phyloP scores from a whole-genome alignment of 192 early-diverging fungal genomes.

The Ambispora gerdemannii region DNA sequence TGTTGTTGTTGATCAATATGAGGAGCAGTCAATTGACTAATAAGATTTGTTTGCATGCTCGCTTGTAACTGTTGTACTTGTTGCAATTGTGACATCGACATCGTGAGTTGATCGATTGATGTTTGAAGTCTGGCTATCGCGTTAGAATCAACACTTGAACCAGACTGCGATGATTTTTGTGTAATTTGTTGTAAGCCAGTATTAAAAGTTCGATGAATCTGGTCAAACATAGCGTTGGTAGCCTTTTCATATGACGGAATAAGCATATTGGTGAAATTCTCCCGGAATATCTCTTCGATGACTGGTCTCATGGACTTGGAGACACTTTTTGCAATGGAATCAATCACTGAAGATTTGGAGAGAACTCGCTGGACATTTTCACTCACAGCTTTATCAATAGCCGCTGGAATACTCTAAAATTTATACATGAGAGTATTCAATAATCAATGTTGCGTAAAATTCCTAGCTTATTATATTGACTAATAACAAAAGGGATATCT shows the following conservation, averaged over 20 bases:
- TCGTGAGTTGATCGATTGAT: constrained; percentile 32
- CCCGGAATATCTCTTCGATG: constrained; percentile 45
- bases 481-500: no score
- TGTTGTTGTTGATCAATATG: constrained; percentile 18
- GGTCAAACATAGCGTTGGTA: constrained; percentile 47
- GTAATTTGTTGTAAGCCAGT: constrained; percentile 33
- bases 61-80: constrained; percentile 25
- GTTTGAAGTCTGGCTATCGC: constrained; percentile 31
- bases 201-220: constrained; percentile 42
- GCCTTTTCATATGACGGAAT: constrained; percentile 49
- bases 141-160: constrained; percentile 25
- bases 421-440: no score
- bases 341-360: constrained; percentile 33
- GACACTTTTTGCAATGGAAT: constrained; percentile 35
- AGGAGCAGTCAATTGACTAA: neutral
- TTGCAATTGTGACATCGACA: constrained; percentile 4
- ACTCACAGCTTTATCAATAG: constrained; percentile 37
- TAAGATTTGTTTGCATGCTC: neutral
- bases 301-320: constrained; percentile 40
- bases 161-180: constrained; percentile 19
- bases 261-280: constrained; percentile 41
- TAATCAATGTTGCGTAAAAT: no score
- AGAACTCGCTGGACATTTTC: constrained; percentile 42
- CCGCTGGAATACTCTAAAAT: constrained; percentile 37
- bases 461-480: no score